Conservation (phyloP, 2,329 filamentous ascomycete genomes). For the Ascochyta viciae-villosae region DNA sequence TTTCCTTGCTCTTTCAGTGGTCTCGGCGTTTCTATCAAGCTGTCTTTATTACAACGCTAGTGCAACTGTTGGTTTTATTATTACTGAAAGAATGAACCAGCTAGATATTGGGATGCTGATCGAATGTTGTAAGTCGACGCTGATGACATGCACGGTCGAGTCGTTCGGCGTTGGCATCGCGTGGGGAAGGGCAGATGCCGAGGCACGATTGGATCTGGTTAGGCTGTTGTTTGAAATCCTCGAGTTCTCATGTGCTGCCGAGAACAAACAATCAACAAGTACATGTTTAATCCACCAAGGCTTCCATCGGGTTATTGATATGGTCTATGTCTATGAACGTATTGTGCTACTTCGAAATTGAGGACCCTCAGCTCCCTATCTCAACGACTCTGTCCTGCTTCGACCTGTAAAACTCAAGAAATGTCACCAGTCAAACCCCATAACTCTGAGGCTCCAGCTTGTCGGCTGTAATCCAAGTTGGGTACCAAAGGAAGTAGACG, state of each 20-base stretch:
- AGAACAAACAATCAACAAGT: too few species aligned
- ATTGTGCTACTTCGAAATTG: neutral
- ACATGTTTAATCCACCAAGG: too few species aligned
- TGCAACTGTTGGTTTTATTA: neutral
- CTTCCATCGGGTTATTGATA: too few species aligned
- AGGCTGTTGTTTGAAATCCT: neutral
- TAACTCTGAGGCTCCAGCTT: constrained; percentile 12
- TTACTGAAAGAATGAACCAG: neutral
- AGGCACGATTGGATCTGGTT: constrained; percentile 20
- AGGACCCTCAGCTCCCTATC: neutral
- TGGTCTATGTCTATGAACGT: neutral
- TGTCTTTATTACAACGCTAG: neutral
- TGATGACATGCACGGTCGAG: constrained; percentile 24
- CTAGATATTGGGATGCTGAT: neutral
- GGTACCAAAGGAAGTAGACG: constrained; percentile 16
- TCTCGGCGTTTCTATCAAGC: neutral
- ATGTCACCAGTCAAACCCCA: neutral
- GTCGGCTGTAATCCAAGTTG: constrained; percentile 6
- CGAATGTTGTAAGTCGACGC: neutral
- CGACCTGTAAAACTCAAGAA: neutral
- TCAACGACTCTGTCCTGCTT: neutral
- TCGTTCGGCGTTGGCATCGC: constrained; percentile 23
- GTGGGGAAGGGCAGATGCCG: constrained; percentile 12
- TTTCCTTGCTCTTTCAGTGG: constrained; percentile 19
- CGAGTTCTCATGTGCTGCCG: too few species aligned